phyloP scores from a whole-genome alignment of 805 yeast species.

The Candida quercuum region DNA sequence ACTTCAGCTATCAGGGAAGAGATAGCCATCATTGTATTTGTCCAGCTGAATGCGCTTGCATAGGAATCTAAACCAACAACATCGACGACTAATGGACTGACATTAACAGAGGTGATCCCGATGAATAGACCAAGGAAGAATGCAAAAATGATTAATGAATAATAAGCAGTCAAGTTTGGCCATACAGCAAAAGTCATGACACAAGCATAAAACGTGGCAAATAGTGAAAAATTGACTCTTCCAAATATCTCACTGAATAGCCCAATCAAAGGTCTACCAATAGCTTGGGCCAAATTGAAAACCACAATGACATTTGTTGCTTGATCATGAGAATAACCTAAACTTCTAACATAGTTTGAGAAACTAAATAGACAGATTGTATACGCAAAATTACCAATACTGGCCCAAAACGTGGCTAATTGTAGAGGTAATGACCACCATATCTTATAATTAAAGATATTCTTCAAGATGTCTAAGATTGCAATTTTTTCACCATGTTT shows the following conservation, averaged over 20 bases:
- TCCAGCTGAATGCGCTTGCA: conserved; percentile 34
- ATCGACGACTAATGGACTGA: conserved; percentile 36
- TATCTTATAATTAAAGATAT: conserved; percentile 30
- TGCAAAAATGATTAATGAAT: conserved; percentile 35
- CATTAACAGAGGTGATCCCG: conserved; percentile 40
- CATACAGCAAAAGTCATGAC: conserved; percentile 42
- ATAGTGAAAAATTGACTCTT: conserved; percentile 38
- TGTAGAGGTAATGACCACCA: conserved; percentile 27
- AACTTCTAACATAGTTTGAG: conserved; percentile 39
- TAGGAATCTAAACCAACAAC: conserved; percentile 32
- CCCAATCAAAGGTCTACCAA: conserved; percentile 48
- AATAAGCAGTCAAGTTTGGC: conserved; percentile 40
- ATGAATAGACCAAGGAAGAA: conserved; percentile 38
- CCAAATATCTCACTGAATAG: conserved; percentile 39
- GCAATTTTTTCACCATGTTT: conserved; percentile 9
- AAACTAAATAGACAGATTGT: conserved; percentile 40
- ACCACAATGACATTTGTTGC: conserved; percentile 42
- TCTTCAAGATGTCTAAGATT: conserved; percentile 19
- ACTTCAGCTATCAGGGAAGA: conserved; percentile 44
- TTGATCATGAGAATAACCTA: conserved; percentile 40
- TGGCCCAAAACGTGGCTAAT: conserved; percentile 33
- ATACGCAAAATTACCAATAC: conserved; percentile 34
- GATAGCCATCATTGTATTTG: conserved; percentile 27
- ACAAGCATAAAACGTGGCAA: conserved; percentile 29
- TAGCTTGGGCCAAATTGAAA: conserved; percentile 39